Percentiles rank a stretch among this genome's conserved stretches.
These are phyloP conservation scores for Trypanosoma caninum DNA, from an alignment of 208 protist genomes.

Conservation along the genomic window DNA sequence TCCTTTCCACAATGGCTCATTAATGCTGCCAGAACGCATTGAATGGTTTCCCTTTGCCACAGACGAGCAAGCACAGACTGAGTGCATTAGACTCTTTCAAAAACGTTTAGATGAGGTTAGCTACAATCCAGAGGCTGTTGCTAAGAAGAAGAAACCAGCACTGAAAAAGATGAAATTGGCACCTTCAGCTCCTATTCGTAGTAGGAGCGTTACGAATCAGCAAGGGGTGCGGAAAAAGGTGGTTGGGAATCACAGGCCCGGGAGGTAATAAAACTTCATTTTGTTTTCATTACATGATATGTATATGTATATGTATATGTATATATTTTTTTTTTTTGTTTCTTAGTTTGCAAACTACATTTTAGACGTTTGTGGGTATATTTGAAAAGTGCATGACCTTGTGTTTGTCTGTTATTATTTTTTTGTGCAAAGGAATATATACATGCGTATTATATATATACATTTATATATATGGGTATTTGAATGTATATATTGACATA, in stretches of 20 bases:
- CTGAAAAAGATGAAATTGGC: constrained; percentile 77
- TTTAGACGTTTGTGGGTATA: not conserved
- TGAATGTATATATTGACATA: too few relatives aligned
- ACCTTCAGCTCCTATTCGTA: constrained; percentile 68
- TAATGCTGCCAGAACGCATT: constrained; percentile 72
- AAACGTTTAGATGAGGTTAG: constrained; percentile 54
- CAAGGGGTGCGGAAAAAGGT: not conserved
- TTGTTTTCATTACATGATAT: too few relatives aligned
- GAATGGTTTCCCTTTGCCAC: constrained; percentile 57
- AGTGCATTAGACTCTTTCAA: constrained; percentile 55
- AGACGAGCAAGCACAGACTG: constrained; percentile 25
- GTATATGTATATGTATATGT: constrained; percentile 1
- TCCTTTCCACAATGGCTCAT: constrained; percentile 78
- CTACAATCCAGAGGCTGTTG: constrained; percentile 21
- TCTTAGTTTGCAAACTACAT: not conserved
- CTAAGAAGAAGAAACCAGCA: constrained; percentile 39
- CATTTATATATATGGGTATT: not conserved
- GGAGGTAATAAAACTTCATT: not conserved
- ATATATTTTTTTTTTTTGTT: not conserved
- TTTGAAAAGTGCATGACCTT: not conserved
- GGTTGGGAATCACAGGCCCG: not conserved
- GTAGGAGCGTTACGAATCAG: constrained; percentile 21
- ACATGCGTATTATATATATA: not conserved
- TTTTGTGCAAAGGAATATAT: too few relatives aligned
- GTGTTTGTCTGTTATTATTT: too few relatives aligned